Percentiles rank a stretch among this genome's conserved stretches.
Evolutionary conservation across 768 basidiomycete genomes (phyloP).

Genomic region (Leccinellum albellum): DNA sequence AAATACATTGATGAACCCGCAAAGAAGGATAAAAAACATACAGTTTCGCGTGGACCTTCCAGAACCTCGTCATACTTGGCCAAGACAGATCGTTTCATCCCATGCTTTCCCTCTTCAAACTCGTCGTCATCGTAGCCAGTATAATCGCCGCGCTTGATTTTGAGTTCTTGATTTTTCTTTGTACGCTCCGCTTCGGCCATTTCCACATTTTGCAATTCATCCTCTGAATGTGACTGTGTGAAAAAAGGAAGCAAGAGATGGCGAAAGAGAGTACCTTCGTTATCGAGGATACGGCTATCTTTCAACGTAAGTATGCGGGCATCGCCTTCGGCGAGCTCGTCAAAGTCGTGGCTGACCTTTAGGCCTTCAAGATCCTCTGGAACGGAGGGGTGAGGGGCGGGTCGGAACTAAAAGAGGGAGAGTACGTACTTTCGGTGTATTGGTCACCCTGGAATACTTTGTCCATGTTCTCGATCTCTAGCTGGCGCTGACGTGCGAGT

Average conservation of each 20-base stretch:
- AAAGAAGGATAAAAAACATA: conserved; percentile 32
- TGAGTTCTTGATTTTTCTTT: conserved; percentile 77
- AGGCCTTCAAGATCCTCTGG: conserved; percentile 88
- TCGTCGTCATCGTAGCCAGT: conserved; percentile 98
- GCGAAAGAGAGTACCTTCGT: conserved; percentile 51
- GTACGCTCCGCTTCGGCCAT: conserved; percentile 85
- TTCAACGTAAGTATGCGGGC: conserved; percentile 95
- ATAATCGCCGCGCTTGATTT: conserved; percentile 87
- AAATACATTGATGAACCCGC: neutral
- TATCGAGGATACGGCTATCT: conserved; percentile 54
- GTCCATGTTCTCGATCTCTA: conserved; percentile 84
- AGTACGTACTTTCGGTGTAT: conserved; percentile 79
- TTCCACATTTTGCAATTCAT: conserved; percentile 94
- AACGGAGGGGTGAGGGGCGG: conserved; percentile 1
- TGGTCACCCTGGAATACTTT: conserved; percentile 64
- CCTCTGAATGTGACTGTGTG: conserved; percentile 54
- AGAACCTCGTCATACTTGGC: conserved; percentile 91
- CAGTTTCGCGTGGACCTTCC: conserved; percentile 67
- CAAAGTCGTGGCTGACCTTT: conserved; percentile 95
- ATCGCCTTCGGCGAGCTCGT: conserved; percentile 90
- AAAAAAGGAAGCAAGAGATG: neutral
- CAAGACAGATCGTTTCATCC: conserved; percentile 79
- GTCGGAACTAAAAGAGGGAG: neutral
- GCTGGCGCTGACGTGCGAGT: conserved; percentile 74
- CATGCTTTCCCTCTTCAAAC: conserved; percentile 68